Evolutionary conservation across 2,329 filamentous ascomycete genomes (phyloP).

Genomic region (Raffaelea albimanens): DNA sequence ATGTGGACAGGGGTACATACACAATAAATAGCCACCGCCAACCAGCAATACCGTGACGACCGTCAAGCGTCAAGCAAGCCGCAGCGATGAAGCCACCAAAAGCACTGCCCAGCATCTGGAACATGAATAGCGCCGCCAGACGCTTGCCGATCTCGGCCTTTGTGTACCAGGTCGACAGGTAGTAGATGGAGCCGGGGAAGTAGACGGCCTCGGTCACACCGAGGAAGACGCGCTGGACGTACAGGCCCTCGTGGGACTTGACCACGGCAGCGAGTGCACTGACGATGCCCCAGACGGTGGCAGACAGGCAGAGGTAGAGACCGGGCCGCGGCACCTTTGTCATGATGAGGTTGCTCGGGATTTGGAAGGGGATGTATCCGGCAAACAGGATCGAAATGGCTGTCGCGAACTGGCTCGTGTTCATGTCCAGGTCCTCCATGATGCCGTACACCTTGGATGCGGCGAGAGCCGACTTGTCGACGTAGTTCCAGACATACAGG

Average conservation of each 20-base stretch:
- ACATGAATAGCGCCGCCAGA: constrained; percentile 25
- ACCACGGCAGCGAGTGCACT: constrained; percentile 23
- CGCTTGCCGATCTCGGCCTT: constrained; percentile 26
- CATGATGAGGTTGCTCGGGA: constrained; percentile 42
- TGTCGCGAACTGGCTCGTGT: constrained; percentile 46
- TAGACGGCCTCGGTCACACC: constrained; percentile 25
- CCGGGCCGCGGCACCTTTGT: constrained; percentile 4
- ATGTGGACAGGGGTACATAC: neutral
- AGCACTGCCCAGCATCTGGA: constrained; percentile 26
- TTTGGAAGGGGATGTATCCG: constrained; percentile 52
- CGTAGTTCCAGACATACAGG: constrained; percentile 6
- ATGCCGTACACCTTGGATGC: constrained; percentile 9
- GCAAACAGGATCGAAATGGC: constrained; percentile 54
- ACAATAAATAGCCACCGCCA: constrained; percentile 29
- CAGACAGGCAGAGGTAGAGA: constrained; percentile 19
- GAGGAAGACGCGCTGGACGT: constrained; percentile 25
- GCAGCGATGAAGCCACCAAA: constrained; percentile 42
- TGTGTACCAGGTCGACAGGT: constrained; percentile 30
- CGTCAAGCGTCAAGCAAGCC: constrained; percentile 35
- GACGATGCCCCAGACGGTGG: constrained; percentile 21
- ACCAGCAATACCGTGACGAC: constrained; percentile 34
- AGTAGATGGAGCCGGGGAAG: constrained; percentile 30
- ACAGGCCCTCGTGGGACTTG: constrained; percentile 20
- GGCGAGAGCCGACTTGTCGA: constrained; percentile 9
- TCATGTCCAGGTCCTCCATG: constrained; percentile 4